Percentiles rank a stretch among this genome's conserved stretches.
These are phyloP conservation scores for Candida pseudoglaebosa DNA, from an alignment of 805 yeast species.

Conservation along the genomic window DNA sequence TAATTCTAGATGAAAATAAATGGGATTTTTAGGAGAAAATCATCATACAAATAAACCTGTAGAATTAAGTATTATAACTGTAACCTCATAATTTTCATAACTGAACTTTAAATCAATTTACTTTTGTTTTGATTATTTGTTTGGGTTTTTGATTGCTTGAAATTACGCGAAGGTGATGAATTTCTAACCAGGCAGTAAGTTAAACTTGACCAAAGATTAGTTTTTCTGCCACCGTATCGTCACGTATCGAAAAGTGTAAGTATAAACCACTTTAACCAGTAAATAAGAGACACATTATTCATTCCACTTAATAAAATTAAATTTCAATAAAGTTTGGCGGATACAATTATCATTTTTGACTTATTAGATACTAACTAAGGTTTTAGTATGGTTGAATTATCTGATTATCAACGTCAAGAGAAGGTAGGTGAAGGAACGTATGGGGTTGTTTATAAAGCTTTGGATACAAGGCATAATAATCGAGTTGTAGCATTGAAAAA, in stretches of 20 bases:
- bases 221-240: background rate
- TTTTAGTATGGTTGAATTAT: constrained; percentile 69
- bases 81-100: no score
- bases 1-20: no score
- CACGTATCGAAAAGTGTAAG: background rate
- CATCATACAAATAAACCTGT: no score
- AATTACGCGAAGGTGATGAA: no score
- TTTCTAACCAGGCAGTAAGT: no score
- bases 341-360: background rate
- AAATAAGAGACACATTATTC: background rate
- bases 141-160: no score
- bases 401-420: constrained; percentile 90
- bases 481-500: constrained; percentile 95
- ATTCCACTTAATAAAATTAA: background rate
- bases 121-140: no score
- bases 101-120: no score
- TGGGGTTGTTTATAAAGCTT: constrained; percentile 96
- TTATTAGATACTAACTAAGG: background rate
- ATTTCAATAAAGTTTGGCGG: background rate
- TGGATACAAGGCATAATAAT: constrained; percentile 83
- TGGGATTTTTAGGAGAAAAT: no score
- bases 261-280: background rate
- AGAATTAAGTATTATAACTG: no score
- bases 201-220: background rate
- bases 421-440: constrained; percentile 98